Conservation (phyloP, 2,329 filamentous ascomycete species). For the Trichoderma citrinoviride region DNA sequence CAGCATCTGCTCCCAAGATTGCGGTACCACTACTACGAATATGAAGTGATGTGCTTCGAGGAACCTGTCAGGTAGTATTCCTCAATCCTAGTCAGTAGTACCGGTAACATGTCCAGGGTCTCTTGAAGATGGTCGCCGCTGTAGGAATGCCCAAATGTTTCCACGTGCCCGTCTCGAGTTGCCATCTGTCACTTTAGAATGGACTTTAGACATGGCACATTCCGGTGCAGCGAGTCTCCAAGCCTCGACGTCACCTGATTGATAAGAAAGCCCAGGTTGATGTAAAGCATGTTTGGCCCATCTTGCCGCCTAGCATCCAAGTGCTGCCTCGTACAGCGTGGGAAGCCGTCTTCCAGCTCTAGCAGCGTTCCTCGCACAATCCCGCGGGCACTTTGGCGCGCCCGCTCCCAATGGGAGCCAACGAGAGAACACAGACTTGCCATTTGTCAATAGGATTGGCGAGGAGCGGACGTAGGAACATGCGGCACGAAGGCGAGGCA, state of each 20-base stretch:
- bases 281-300: background rate
- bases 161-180: background rate
- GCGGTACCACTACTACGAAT: no score
- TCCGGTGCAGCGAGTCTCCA: background rate
- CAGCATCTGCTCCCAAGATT: no score
- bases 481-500: conserved; percentile 5
- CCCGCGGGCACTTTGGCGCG: background rate
- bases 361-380: no score
- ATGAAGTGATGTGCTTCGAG: no score
- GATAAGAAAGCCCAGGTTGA: background rate
- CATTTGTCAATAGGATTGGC: background rate
- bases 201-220: background rate
- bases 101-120: no score
- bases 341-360: no score
- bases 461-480: background rate
- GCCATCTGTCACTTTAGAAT: background rate
- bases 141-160: background rate
- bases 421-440: background rate
- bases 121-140: no score
- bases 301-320: background rate
- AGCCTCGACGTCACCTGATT: background rate
- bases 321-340: background rate
- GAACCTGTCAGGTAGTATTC: no score
- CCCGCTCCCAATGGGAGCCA: background rate
- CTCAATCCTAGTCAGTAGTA: no score